Evolutionary conservation across 306 rosid genomes (phyloP).

Genomic region (Fragaria nilgerrensis): DNA sequence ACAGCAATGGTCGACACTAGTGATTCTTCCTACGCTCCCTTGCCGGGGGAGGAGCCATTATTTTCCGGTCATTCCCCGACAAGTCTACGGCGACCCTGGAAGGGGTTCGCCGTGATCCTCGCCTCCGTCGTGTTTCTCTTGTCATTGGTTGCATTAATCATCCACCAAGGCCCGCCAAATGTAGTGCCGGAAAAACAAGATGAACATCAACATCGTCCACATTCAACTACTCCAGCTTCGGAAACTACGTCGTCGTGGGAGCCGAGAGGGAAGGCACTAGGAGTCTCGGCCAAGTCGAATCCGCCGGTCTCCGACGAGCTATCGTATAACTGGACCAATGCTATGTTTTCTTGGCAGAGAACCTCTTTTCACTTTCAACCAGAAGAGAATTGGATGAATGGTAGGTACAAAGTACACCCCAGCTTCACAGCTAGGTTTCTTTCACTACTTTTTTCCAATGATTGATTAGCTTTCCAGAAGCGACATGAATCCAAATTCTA

Average conservation of each 20-base stretch:
- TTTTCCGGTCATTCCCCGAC: background rate
- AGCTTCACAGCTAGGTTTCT: background rate
- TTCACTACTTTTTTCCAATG: background rate
- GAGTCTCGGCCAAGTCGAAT: conserved; percentile 76
- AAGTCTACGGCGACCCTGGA: conserved; percentile 14
- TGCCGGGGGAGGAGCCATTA: conserved; percentile 30
- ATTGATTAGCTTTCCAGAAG: conserved; percentile 16
- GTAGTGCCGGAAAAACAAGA: background rate
- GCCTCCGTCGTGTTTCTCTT: conserved; percentile 38
- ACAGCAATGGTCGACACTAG: conserved; percentile 28
- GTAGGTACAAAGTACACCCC: conserved; percentile 36
- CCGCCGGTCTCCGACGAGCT: conserved; percentile 23
- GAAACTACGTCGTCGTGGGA: conserved; percentile 6
- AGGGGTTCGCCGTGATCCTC: conserved; percentile 25
- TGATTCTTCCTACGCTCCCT: conserved; percentile 31
- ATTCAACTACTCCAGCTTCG: background rate
- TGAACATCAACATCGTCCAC: background rate
- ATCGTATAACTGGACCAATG: conserved; percentile 72
- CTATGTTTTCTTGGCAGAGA: conserved; percentile 85
- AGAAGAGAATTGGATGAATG: conserved; percentile 74
- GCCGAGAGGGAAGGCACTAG: conserved; percentile 59
- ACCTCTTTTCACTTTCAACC: conserved; percentile 86
- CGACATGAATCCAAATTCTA: background rate
- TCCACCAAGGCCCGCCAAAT: conserved; percentile 18
- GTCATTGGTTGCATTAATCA: conserved; percentile 42